Evolutionary conservation across 352 stramenopile species (phyloP), one percentile per base, ranked within the genome.

Genomic region (Phytophthora tentaculata): DNA sequence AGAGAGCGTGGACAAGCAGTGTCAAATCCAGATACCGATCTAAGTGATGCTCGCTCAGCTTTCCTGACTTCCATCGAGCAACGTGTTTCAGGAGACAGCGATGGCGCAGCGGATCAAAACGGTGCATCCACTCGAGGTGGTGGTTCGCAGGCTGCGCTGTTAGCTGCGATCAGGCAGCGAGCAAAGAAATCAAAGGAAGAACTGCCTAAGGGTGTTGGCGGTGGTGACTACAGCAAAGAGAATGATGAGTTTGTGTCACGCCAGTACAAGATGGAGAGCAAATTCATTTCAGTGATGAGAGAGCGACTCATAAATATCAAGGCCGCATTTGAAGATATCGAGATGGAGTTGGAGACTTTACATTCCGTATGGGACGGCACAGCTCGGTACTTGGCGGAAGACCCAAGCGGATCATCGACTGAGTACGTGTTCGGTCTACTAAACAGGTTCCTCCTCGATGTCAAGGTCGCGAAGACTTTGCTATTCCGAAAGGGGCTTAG

Each of bases 391-490:
- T 48, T 95, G 14, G 86, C 84, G 2, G 86, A 95, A 77, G 76
- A 88, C 24, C 64, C 80, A 13, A 59, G 57, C 3, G 69, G 64
- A 2, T 89, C 81, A 16, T 88, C 84, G 16, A 92, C 86, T 7
- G 83, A 93, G 48, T 92, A 93, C 53, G 81, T 88, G 0, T 80
- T 93, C 14, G 75, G 69, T 8, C 63, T 95, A 1, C 60, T 95
- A 10, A 83, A 95, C 61, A 77, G 84, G 10, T 93, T 95, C 56
- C 61, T 90, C 19, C 56, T 95, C 13, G 86, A 95, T 53, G 84
- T 95, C 24, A 91, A 90, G 58, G 81, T 92, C 7, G 82, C 82
- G 5, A 89, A 90, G 41, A 73, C 76, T 2, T 52, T 91, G 37
- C 71, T 92, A 1, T 85, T 83, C 20, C 79, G 84, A 4, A 83